phyloP scores from a whole-genome alignment of 768 basidiomycete species.

The Macrolepiota fuliginosa region DNA sequence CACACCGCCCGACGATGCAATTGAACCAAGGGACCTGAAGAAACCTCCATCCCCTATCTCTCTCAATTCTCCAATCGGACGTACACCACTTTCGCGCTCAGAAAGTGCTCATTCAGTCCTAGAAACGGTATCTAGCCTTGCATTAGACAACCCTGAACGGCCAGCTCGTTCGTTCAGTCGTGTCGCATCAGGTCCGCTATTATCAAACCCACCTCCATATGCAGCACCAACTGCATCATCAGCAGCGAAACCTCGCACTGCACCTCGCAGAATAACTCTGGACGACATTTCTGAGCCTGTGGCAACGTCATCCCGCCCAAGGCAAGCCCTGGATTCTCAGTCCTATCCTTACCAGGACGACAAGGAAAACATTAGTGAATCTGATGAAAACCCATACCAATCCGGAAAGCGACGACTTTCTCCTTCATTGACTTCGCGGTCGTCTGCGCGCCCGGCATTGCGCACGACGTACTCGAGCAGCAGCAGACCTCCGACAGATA shows the following conservation, averaged over 20 bases:
- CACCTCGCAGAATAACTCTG: slow-evolving; percentile 38
- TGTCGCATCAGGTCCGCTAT: slow-evolving; percentile 60
- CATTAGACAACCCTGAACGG: slow-evolving; percentile 29
- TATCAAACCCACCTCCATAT: slow-evolving; percentile 29
- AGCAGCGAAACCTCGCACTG: slow-evolving; percentile 31
- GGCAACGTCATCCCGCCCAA: slow-evolving; percentile 20
- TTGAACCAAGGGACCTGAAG: slow-evolving; percentile 20
- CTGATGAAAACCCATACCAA: slow-evolving; percentile 33
- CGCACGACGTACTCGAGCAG: slow-evolving; percentile 25
- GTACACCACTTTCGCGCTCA: slow-evolving; percentile 60
- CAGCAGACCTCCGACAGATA: slow-evolving; percentile 30
- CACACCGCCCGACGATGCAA: slow-evolving; percentile 27
- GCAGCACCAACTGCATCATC: slow-evolving; percentile 30
- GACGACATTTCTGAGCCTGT: slow-evolving; percentile 31
- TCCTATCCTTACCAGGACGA: slow-evolving; percentile 36
- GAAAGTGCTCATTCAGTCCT: slow-evolving; percentile 59
- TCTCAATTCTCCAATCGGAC: slow-evolving; percentile 37
- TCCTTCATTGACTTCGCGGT: slow-evolving; percentile 32
- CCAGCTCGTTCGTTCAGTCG: slow-evolving; percentile 60
- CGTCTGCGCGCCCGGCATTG: slow-evolving; percentile 22
- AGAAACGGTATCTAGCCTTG: slow-evolving; percentile 26
- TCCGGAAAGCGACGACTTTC: slow-evolving; percentile 28
- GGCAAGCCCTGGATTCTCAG: slow-evolving; percentile 24
- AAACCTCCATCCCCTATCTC: slow-evolving; percentile 37
- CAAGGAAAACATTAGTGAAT: slow-evolving; percentile 47